These are phyloP conservation scores for Solanum chacoense DNA, from an alignment of 305 asterid genomes.

Conservation along the genomic window DNA sequence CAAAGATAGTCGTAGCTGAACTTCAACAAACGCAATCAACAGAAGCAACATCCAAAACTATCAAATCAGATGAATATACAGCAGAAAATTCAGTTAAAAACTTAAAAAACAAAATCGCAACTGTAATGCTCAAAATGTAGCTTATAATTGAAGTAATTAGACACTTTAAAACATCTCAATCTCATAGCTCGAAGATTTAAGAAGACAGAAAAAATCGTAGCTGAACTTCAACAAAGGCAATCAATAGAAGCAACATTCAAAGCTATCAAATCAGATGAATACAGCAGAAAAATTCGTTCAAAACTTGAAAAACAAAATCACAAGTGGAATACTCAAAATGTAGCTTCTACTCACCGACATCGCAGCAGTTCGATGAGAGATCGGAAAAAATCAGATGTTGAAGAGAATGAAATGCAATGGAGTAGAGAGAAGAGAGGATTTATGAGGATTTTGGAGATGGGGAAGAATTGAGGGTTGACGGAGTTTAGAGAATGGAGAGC, in stretches of 20 bases:
- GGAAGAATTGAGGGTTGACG: background rate
- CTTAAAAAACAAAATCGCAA: background rate
- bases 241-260: background rate
- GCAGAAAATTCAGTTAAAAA: background rate
- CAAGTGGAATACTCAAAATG: background rate
- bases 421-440: background rate
- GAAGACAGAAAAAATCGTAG: background rate
- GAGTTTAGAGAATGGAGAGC: slow-evolving; percentile 8
- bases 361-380: background rate
- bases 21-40: background rate
- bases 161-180: background rate
- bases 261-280: background rate
- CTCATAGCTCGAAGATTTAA: background rate
- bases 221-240: background rate
- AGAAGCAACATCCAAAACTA: background rate
- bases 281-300: background rate
- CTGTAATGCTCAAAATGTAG: background rate
- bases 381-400: background rate
- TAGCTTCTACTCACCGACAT: background rate
- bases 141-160: background rate
- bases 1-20: background rate
- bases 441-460: background rate
- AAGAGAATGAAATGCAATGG: background rate
- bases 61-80: background rate
- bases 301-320: background rate